Evolutionary conservation across 495 filamentous ascomycete genomes (phyloP), one percentile per base, ranked within the genome.

Genomic region (Aspergillus campestris): DNA sequence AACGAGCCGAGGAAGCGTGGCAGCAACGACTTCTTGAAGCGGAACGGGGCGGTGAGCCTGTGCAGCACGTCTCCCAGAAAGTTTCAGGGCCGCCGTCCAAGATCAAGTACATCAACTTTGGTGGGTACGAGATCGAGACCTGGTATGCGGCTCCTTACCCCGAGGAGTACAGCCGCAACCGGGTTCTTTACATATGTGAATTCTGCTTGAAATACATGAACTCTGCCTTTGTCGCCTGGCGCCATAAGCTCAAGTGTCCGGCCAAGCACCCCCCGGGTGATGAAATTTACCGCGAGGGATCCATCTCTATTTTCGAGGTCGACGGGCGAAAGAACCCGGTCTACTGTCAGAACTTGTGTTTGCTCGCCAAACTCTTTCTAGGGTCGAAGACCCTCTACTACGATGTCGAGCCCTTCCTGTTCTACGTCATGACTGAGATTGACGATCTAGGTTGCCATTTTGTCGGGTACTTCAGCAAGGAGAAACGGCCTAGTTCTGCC

Each of bases 151-250:
- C 92, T 24, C 92, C 92, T 13, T 98, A 98, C 57, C 92, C 92
- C 0, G 92, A 96, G 62, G 92, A 98, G 64, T 98, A 97, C 69
- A 96, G 89, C 56, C 82, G 88, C 52, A 96, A 97, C 58, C 82
- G 83, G 31, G 84, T 95, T 13, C 81, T 98, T 11, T 96, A 94
- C 65, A 96, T 98, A 51, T 98, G 92, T 71, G 94, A 98, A 61
- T 98, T 96, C 63, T 98, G 92, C 60, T 72, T 98, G 38, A 97
- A 97, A 62, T 98, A 98, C 69, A 95, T 98, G 90, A 95, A 90
- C 60, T 95, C 91, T 8, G 90, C 96, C 57, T 96, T 91, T 52
- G 91, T 97, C 14, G 89, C 91, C 13, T 96, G 89, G 89, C 77
- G 92, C 33, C 92, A 98, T 60, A 96, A 95, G 70, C 84, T 94